Percentiles rank a stretch among this genome's conserved stretches.
Evolutionary conservation across 2,329 filamentous ascomycete species (phyloP).

Genomic region (Pseudogymnoascus sp.): DNA sequence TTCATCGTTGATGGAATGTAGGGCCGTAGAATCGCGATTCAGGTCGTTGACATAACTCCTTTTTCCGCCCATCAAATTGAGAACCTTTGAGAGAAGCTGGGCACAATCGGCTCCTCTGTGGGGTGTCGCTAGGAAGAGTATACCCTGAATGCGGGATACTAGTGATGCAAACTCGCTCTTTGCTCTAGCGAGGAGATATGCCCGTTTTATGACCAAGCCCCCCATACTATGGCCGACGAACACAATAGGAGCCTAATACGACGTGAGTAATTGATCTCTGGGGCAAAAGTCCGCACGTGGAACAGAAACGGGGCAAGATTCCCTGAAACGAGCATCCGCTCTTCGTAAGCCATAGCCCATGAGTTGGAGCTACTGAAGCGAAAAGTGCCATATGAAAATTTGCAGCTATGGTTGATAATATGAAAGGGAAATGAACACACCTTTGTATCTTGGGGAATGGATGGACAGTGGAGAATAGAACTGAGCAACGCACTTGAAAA

Average conservation of each 20-base stretch:
- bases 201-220: not conserved
- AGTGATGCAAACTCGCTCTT: not conserved
- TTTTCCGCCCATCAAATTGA: not conserved
- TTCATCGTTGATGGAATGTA: not conserved
- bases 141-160: not conserved
- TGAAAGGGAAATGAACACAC: not conserved
- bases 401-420: not conserved
- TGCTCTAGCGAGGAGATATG: not conserved
- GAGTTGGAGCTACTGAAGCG: not conserved
- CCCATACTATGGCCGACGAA: not conserved
- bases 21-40: not conserved
- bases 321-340: not conserved
- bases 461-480: not conserved
- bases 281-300: not conserved
- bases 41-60: not conserved
- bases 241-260: not conserved
- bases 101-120: not conserved
- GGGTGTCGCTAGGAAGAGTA: not conserved
- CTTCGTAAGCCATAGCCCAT: not conserved
- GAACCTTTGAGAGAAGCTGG: not conserved
- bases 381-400: not conserved
- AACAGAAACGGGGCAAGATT: not conserved
- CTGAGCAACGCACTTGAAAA: not conserved
- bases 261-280: not conserved
- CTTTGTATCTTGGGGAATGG: not conserved